Evolutionary conservation across 23 red algal species (phyloP).

Genomic region (Gracilariopsis chorda): DNA sequence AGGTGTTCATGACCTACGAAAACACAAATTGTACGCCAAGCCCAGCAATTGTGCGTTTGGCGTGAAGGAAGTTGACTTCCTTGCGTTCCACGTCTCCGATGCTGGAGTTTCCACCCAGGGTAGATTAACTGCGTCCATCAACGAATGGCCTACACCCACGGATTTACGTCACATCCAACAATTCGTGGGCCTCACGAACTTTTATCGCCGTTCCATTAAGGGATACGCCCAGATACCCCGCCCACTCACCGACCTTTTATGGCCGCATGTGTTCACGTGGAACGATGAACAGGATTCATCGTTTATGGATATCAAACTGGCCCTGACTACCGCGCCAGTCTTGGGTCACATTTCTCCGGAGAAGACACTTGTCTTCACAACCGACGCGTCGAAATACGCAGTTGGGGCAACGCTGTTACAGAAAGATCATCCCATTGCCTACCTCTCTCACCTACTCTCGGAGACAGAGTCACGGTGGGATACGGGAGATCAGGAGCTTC

Average conservation of each 20-base stretch:
- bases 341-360: neutral
- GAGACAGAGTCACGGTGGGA: neutral
- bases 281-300: no score
- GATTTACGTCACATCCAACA: no score
- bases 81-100: neutral
- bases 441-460: no score
- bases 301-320: neutral
- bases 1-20: neutral
- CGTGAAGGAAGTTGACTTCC: neutral
- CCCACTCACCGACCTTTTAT: no score
- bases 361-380: neutral
- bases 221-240: no score
- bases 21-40: neutral
- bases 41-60: neutral
- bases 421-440: neutral
- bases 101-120: neutral
- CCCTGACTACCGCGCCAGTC: neutral
- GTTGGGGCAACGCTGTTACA: slow-evolving; percentile 1
- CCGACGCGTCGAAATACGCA: slow-evolving; percentile 11
- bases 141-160: no score
- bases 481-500: slow-evolving; percentile 17
- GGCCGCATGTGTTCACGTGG: no score
- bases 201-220: no score
- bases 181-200: no score
- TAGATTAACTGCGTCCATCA: neutral